Base-by-base conservation (phyloP, 2,329 filamentous ascomycete species). In the Ambrosiella xylebori region DNA sequence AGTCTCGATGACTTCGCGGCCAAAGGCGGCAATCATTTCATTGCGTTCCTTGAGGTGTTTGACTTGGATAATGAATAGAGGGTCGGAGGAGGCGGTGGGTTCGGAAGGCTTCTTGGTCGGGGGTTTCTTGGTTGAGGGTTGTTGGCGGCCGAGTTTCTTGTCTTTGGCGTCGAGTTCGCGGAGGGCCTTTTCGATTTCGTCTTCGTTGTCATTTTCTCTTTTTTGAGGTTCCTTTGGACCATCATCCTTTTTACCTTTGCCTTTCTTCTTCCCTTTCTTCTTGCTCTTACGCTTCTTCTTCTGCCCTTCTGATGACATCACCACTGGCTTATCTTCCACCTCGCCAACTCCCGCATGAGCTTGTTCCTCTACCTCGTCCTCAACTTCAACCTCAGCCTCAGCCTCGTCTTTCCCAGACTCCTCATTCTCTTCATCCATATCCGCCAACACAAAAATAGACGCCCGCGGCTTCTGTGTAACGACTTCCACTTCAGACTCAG, bases 31-130 rank as follows among this genome's bases (percentile, higher is more conserved):
- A 55, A 77, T 84, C 88, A 98, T 96, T 72, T 98, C 93, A 65
- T 95, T 95, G 40, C 84, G 76, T 7, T 87, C 87, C 66, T 91
- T 90, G 9, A 98, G 77, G 64, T 89, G 81, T 63, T 86, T 79
- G 0, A 83, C 79, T 63, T 77, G 77, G 64, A 79, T 73, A 37
- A 70, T 68, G 1, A 81, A 67, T 63, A 57, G 65, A 64, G 17
- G 64, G 61, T 47, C 63, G 40, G 11, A 52, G 44, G 37, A 19
- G 13, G 8, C 13, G 12, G 45, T 2, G 45, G 45, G 8, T 15
- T n/a, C 45, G 17, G 45, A 37, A 11, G 13, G 8, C 11, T 27
- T 27, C 27, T 7, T 15, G 19, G 39, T 19, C 2, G 45, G 6
- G 47, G 47, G 47, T 7, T 11, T 39, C 27, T 7, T 15, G 19